Evolutionary conservation across 1,284 basidiomycete genomes (phyloP).

Genomic region (Microbotryomycetes sp.): DNA sequence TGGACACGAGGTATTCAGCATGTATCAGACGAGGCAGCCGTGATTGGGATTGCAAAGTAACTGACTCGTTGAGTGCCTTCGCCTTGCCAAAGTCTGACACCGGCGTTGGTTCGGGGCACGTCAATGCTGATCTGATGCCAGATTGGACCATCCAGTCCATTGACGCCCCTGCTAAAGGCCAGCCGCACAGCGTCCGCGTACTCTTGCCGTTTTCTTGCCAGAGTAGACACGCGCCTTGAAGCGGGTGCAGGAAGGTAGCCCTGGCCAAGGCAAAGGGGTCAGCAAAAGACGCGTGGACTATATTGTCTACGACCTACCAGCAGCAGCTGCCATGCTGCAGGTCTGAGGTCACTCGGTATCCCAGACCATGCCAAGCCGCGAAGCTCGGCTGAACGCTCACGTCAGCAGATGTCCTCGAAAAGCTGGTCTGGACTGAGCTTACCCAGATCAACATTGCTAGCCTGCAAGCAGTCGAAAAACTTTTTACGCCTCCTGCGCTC

Average conservation of each 20-base stretch:
- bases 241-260: slow-evolving; percentile 85
- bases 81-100: slow-evolving; percentile 84
- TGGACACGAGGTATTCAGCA: slow-evolving; percentile 40
- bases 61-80: slow-evolving; percentile 72
- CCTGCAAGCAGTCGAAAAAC: slow-evolving; percentile 32
- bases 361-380: slow-evolving; percentile 93
- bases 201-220: slow-evolving; percentile 84
- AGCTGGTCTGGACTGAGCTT: too few relatives aligned
- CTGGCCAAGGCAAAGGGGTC: slow-evolving; percentile 43
- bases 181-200: slow-evolving; percentile 82
- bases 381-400: slow-evolving; percentile 53
- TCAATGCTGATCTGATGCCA: slow-evolving; percentile 99
- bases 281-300: not conserved
- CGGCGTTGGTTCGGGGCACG: slow-evolving; percentile 85
- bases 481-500: slow-evolving; percentile 29
- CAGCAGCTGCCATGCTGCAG: slow-evolving; percentile 89
- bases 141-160: slow-evolving; percentile 77
- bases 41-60: slow-evolving; percentile 4
- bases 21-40: slow-evolving; percentile 16
- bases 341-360: slow-evolving; percentile 77
- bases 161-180: slow-evolving; percentile 78
- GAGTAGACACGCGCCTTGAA: slow-evolving; percentile 64
- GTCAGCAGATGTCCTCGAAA: too few relatives aligned
- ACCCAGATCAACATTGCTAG: slow-evolving; percentile 59
- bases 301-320: slow-evolving; percentile 53